Percentiles rank a stretch among this genome's conserved stretches.
These are phyloP conservation scores for Iris pallida DNA, from an alignment of 116 monocot species.

Conservation along the genomic window DNA sequence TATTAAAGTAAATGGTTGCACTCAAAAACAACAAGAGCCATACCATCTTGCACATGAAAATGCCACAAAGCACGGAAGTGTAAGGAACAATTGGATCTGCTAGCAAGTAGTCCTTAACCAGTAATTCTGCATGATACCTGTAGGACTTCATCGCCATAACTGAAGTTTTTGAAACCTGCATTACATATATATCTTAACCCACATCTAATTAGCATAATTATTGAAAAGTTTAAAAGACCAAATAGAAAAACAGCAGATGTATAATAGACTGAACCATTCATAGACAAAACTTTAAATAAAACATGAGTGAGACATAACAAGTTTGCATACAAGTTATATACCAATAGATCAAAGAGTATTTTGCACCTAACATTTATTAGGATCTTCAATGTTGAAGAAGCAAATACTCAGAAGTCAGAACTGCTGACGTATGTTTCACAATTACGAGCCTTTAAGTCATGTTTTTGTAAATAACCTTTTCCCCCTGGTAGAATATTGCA, in stretches of 20 bases:
- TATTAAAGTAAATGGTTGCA: not conserved
- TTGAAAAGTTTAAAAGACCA: not conserved
- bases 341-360: no score
- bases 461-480: no score
- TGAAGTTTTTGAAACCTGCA: constrained; percentile 21
- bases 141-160: constrained; percentile 52
- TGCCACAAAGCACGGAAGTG: constrained; percentile 60
- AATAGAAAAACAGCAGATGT: not conserved
- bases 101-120: constrained; percentile 59
- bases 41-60: constrained; percentile 85
- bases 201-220: constrained; percentile 4
- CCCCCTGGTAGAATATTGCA: no score
- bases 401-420: no score
- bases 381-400: no score
- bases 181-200: not conserved
- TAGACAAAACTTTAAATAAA: not conserved
- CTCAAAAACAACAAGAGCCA: not conserved
- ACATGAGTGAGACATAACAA: no score
- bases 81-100: constrained; percentile 51
- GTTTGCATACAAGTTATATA: no score
- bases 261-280: not conserved
- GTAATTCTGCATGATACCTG: constrained; percentile 47
- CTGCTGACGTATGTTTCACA: no score
- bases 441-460: no score
- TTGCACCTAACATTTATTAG: no score